Evolutionary conservation across 1,284 basidiomycete species (phyloP), one percentile per base, ranked within the genome.

Genomic region (Papiliotrema flavescens): DNA sequence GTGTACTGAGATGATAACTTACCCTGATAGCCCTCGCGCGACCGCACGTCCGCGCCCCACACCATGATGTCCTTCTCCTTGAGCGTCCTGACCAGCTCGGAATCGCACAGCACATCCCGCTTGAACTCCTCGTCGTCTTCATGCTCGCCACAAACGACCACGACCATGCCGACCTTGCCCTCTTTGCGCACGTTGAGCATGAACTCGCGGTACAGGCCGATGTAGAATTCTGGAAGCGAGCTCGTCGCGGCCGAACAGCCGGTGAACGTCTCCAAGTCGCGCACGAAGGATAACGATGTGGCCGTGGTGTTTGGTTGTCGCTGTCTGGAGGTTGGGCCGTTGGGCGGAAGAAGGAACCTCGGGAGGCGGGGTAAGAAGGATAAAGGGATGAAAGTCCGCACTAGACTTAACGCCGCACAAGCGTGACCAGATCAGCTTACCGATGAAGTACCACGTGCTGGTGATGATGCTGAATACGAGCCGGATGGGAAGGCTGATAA

Each of bases 131-230:
- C 79, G 39, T 88, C 88, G 65, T 94, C 86, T 67, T 95, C 90
- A 65, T 98, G 93, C 66, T 96, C 92, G 36, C 85, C 84, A 65
- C 89, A 91, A 47, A 92, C 85, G n/a, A 98, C 79, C 1, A 97
- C 76, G 1, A 94, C 82, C 63, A 89, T 88, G 0, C 87, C 86
- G 45, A 96, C 81, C 71, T 83, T 83, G 23, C 83, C 78, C 45
- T 94, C 86, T 49, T 80, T 82, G 69, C 90, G 83, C 55, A 89
- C 87, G 17, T 74, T 70, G 46, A 83, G 81, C 56, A 95, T 76
- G 41, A 87, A 87, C 7, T 87, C 83, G 59, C 94, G 89, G 70
- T 98, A 97, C n/a, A 84, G 81, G 0, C 87, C 87, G 3, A 87
- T 72, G 49, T 81, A 85, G 77, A 96, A 93, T 57, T 90, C 87